Evolutionary conservation across 345 rosid genomes (phyloP), one percentile per base, ranked within the genome.

Genomic region (Limnanthes douglasii): DNA sequence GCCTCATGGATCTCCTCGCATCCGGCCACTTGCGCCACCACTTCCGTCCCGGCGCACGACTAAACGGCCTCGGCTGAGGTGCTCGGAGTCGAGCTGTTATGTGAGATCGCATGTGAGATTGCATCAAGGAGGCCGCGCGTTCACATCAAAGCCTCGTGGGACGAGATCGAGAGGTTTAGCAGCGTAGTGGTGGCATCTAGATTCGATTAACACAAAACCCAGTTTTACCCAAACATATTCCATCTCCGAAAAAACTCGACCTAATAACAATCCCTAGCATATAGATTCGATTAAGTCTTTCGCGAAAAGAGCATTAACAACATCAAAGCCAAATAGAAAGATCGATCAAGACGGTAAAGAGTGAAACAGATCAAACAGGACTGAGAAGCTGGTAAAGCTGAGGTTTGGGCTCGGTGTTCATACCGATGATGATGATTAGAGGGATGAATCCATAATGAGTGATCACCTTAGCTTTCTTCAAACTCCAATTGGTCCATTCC

Each of bases 391-490:
- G 95, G 31, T 65, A 77, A 29, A 80, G 62, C 58, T 73, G 90
- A 4, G 97, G 97, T 48, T 83, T 83, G 2, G 95, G 93, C 10
- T 88, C 93, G 26, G 97, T 71, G 57, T 76, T 88, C 93, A 88
- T 83, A 65, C 97, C 94, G 56, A 88, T 43, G 65, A 83, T 45
- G 66, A 83, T 66, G 53, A 88, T 35, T 5, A 84, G 64, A 40
- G 98, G 98, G 37, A 90, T 84, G 68, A 90, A 90, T 23, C 95
- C 94, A 34, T 84, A 90, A 62, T 90, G 98, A 50, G 80, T 62
- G 8, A 62, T 49, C 50, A 84, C 92, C 67, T 84, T 90, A 5
- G 95, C 92, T 61, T 80, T 90, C 60, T 70, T 80, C 61, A 84
- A 21, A 8, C 69, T 34, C 98, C 98, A 90, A 11, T 69, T 80